Base-by-base conservation (phyloP, 805 yeast genomes). In the Candida ulmi region DNA sequence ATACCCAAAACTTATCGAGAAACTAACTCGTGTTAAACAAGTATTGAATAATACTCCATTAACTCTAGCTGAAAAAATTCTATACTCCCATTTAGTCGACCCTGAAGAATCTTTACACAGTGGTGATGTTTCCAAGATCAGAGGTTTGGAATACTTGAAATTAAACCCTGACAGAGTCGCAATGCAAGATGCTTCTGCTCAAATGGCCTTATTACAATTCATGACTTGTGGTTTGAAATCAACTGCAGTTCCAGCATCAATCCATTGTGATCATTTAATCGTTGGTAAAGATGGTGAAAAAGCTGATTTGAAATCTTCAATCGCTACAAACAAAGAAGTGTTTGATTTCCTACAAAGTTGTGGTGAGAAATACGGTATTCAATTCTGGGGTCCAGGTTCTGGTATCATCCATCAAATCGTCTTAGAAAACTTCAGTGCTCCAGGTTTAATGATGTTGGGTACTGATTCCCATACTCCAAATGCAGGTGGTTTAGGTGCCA, bases 121-220 rank as follows among this genome's bases (percentile, higher is more conserved):
- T 15, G 72, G 77, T 11, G 63, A 68, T 39, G 58, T 76, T 15
- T 54, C 68, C 38, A 73, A 75, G 50, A 66, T 83, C 47, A 79
- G 99, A 67, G 99, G 99, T 51, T 71, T 80, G 36, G 79, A 90
- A 38, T 93, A 93, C 67, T 75, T 93, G 62, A 93, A 93, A 71
- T 75, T 93, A 55, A 79, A 85, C 61, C 99, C 99, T 18, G 99
- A 93, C 62, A 80, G 99, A 62, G 98, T 93, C 35, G 99, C 99
- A 21, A 91, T 95, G 95, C 99, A 93, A 72, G 99, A 93, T 72
- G 99, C 99, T n/a, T 86, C 96, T 25, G 99, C 99, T 16, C 99
- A 93, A 68, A 93, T 91, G 87, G 99, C 99, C n/a, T 72, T 93
- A 51, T 71, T 93, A 54, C 99, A 93, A 68, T 93, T 93, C 70